Conservation (phyloP, 2,329 filamentous ascomycete species). For the Xylariomycetidae sp. region DNA sequence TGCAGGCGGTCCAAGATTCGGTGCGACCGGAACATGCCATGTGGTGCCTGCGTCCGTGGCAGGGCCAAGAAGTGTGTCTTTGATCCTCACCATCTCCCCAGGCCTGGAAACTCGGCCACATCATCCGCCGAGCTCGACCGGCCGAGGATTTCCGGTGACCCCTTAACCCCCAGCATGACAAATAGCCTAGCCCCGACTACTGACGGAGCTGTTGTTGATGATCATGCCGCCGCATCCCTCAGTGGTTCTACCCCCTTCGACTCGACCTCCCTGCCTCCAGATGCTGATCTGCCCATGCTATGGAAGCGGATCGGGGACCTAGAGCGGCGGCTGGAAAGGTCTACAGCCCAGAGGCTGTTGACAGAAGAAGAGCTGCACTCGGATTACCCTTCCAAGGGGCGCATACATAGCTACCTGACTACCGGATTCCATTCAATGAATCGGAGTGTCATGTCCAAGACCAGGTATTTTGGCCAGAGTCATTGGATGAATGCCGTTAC, state of each 20-base stretch:
- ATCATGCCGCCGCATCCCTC: conserved; percentile 9
- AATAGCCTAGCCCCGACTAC: conserved; percentile 4
- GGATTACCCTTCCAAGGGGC: conserved; percentile 3
- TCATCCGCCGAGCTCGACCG: conserved; percentile 4
- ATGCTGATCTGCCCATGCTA: conserved; percentile 22
- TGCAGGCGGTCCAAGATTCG: conserved; percentile 58
- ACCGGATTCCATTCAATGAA: conserved; percentile 21
- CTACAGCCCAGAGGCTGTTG: conserved; percentile 6
- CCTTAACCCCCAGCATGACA: conserved; percentile 2
- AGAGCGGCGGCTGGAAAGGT: conserved; percentile 36
- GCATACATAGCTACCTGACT: conserved; percentile 14
- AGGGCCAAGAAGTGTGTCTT: conserved; percentile 51
- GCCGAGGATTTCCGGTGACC: conserved; percentile 3
- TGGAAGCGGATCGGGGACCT: conserved; percentile 36
- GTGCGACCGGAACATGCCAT: conserved; percentile 56
- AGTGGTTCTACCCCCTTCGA: conserved; percentile 12
- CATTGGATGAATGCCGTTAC: conserved; percentile 47
- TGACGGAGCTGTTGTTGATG: conserved; percentile 3
- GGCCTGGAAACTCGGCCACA: conserved; percentile 21
- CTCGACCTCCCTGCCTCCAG: conserved; percentile 8
- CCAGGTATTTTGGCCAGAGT: conserved; percentile 42
- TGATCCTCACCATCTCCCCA: conserved; percentile 15
- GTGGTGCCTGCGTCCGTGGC: conserved; percentile 54
- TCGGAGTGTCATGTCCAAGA: conserved; percentile 34
- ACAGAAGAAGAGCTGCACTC: neutral